phyloP scores from a whole-genome alignment of 345 rosid species.

The Camelina neglecta region DNA sequence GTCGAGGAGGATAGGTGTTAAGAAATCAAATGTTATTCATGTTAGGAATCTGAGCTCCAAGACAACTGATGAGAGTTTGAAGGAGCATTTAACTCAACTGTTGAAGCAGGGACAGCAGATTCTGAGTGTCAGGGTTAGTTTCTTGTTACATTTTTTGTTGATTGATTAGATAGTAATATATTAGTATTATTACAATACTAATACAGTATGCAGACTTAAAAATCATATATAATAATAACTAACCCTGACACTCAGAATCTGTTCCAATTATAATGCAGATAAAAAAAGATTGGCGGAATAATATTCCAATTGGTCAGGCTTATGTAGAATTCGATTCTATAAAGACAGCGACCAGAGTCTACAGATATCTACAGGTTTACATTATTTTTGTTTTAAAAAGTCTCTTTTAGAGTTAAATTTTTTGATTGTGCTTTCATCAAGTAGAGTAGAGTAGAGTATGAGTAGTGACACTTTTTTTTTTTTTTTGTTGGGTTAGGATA shows the following conservation, averaged over 20 bases:
- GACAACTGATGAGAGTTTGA: constrained; percentile 55
- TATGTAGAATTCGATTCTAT: constrained; percentile 83
- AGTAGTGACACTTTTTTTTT: constrained; percentile 20
- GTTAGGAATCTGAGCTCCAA: background rate
- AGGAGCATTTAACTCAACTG: constrained; percentile 67
- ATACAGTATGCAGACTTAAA: too few species aligned
- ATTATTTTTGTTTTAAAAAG: background rate
- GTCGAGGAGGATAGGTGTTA: too few species aligned
- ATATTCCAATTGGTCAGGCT: constrained; percentile 84
- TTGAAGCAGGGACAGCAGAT: constrained; percentile 68
- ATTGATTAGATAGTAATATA: constrained; percentile 2
- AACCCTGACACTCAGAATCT: too few species aligned
- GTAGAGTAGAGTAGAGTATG: background rate
- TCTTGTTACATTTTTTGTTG: constrained; percentile 15
- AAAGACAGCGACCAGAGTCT: constrained; percentile 73
- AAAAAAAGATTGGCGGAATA: constrained; percentile 68
- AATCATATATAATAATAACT: too few species aligned
- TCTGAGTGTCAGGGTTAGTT: constrained; percentile 74
- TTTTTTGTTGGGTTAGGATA: constrained; percentile 53
- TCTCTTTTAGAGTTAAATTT: constrained; percentile 12
- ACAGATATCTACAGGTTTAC: constrained; percentile 73
- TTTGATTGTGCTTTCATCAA: background rate
- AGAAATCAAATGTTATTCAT: constrained; percentile 64
- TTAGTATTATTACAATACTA: background rate
- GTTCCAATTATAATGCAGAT: constrained; percentile 58